These are phyloP conservation scores for Pichia insulana DNA, from an alignment of 805 yeast genomes.

Conservation along the genomic window DNA sequence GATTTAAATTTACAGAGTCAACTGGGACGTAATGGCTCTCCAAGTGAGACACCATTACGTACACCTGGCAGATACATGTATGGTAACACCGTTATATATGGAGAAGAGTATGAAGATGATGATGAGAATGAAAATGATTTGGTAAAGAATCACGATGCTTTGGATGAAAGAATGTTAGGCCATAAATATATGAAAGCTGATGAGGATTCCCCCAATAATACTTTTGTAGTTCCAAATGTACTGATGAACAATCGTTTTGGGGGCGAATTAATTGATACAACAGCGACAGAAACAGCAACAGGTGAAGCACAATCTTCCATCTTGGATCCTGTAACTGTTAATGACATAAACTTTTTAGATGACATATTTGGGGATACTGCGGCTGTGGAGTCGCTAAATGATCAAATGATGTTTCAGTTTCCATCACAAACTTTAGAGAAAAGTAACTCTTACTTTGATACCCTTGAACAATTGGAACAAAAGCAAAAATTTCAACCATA, in stretches of 20 bases:
- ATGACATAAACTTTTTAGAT: conserved; percentile 5
- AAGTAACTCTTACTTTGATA: conserved; percentile 1
- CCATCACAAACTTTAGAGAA: background rate
- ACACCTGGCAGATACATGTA: conserved; percentile 18
- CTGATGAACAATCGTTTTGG: conserved; percentile 24
- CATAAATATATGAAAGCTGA: background rate
- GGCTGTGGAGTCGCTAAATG: conserved; percentile 9
- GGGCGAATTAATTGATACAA: conserved; percentile 16
- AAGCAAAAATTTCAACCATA: background rate
- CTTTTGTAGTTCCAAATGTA: conserved; percentile 23
- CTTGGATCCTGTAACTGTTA: conserved; percentile 8
- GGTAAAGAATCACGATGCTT: background rate
- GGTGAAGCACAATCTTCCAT: conserved; percentile 4
- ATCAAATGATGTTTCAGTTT: conserved; percentile 2
- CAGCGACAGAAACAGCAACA: background rate
- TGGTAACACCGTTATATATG: conserved; percentile 1
- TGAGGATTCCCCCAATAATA: background rate
- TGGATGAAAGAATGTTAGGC: background rate
- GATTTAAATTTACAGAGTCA: conserved; percentile 23
- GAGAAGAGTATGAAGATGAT: conserved; percentile 6
- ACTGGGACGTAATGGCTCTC: conserved; percentile 15
- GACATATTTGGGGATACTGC: conserved; percentile 4
- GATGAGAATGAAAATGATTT: conserved; percentile 2
- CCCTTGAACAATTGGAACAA: background rate
- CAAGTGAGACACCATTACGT: conserved; percentile 22